Evolutionary conservation across 2,329 filamentous ascomycete genomes (phyloP).

Genomic region (Stagonosporopsis tanaceti): DNA sequence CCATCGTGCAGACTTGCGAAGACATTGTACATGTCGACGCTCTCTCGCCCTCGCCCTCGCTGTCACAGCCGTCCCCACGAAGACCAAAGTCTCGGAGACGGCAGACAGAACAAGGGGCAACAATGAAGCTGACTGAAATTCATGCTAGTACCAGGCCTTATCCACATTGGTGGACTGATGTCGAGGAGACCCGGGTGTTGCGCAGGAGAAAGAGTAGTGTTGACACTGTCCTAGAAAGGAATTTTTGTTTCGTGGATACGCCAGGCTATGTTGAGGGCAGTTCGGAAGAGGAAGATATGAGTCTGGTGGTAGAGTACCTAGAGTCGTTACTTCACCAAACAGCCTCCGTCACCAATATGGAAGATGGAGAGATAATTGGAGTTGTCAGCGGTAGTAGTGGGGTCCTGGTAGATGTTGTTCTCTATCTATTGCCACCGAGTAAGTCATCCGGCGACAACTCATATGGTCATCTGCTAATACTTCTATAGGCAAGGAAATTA

Average conservation of each 20-base stretch:
- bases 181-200: slow-evolving; percentile 69
- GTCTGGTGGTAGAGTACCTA: slow-evolving; percentile 69
- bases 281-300: slow-evolving; percentile 36
- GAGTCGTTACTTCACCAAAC: slow-evolving; percentile 72
- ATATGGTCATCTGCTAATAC: slow-evolving; percentile 29
- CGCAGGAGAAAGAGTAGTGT: slow-evolving; percentile 71
- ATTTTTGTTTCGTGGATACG: slow-evolving; percentile 92
- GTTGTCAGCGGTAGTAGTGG: slow-evolving; percentile 84
- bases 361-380: slow-evolving; percentile 76
- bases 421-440: slow-evolving; percentile 83
- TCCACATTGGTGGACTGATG: slow-evolving; percentile 86
- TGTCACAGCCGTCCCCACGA: slow-evolving; percentile 33
- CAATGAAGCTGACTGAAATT: slow-evolving; percentile 50
- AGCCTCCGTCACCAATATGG: slow-evolving; percentile 67
- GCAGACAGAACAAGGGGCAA: slow-evolving; percentile 31
- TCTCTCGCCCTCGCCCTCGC: slow-evolving; percentile 48
- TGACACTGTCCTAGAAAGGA: slow-evolving; percentile 84
- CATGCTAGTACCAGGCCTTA: slow-evolving; percentile 67
- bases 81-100: slow-evolving; percentile 38
- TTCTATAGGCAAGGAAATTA: slow-evolving; percentile 44
- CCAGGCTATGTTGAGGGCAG: slow-evolving; percentile 65
- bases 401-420: slow-evolving; percentile 80
- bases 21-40: slow-evolving; percentile 95
- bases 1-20: slow-evolving; percentile 84
- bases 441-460: slow-evolving; percentile 39